Conservation (phyloP, 805 yeast genomes). For the Saccharomycopsis fermentans region DNA sequence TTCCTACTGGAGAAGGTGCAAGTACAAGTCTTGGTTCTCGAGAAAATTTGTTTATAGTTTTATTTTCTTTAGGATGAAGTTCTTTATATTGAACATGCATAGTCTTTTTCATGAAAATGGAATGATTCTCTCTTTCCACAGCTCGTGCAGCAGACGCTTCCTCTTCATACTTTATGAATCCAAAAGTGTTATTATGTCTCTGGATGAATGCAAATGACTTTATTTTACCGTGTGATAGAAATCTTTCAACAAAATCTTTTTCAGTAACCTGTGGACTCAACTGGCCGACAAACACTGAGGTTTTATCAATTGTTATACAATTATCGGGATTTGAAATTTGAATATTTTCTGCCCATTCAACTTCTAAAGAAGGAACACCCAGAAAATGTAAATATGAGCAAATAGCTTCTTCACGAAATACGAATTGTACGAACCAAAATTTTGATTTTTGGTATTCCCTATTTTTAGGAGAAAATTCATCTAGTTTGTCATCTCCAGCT, state of each 20-base stretch:
- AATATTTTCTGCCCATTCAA: conserved; percentile 83
- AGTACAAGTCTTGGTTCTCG: conserved; percentile 7
- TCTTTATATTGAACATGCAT: conserved; percentile 83
- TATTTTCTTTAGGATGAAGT: conserved; percentile 31
- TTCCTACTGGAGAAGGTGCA: conserved; percentile 11
- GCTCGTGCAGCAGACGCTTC: conserved; percentile 80
- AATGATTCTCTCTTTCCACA: conserved; percentile 75
- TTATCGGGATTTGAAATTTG: conserved; percentile 34
- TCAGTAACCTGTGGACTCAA: conserved; percentile 45
- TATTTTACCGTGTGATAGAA: conserved; percentile 58
- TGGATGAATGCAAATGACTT: conserved; percentile 44
- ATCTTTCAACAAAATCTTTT: conserved; percentile 46
- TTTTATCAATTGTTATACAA: conserved; percentile 41
- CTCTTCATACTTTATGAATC: conserved; percentile 55
- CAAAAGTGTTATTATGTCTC: conserved; percentile 48
- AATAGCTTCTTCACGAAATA: conserved; percentile 79
- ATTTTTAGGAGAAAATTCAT: conserved; percentile 18
- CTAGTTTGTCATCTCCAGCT: conserved; percentile 28
- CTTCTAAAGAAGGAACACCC: conserved; percentile 42
- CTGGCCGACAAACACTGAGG: conserved; percentile 74
- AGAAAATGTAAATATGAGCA: conserved; percentile 68
- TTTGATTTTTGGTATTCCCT: conserved; percentile 21
- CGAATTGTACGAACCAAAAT: conserved; percentile 70
- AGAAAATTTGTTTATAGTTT: conserved; percentile 5
- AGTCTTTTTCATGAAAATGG: conserved; percentile 60